phyloP scores from a whole-genome alignment of 305 asterid species.

The Solanum hybrid region DNA sequence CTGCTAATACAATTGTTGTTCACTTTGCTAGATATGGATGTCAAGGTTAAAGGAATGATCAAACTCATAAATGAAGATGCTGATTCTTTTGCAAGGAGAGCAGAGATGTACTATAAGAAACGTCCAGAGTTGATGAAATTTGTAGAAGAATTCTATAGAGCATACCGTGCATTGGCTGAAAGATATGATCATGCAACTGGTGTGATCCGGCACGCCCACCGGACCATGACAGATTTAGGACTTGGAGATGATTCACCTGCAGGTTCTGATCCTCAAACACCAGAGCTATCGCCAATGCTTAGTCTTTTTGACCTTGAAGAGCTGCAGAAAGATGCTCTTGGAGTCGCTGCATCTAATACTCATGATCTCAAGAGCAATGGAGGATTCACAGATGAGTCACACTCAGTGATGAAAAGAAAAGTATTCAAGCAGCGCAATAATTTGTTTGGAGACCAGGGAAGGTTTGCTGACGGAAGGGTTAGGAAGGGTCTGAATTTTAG shows the following conservation, averaged over 20 bases:
- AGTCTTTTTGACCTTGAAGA: conserved; percentile 22
- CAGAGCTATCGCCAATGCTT: conserved; percentile 38
- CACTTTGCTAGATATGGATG: conserved; percentile 69
- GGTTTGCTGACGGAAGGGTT: conserved; percentile 41
- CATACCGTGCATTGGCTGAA: conserved; percentile 95
- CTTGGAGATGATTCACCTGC: conserved; percentile 62
- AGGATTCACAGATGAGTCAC: conserved; percentile 40
- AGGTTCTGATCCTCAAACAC: conserved; percentile 47
- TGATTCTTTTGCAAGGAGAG: conserved; percentile 95
- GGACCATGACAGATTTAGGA: conserved; percentile 62
- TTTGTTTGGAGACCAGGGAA: conserved; percentile 18
- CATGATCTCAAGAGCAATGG: conserved; percentile 43
- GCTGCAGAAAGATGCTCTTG: conserved; percentile 16
- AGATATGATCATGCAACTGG: conserved; percentile 98
- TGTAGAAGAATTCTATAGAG: conserved; percentile 90
- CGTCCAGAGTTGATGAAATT: conserved; percentile 97
- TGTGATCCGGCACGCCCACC: conserved; percentile 93
- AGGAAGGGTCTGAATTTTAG: conserved; percentile 73
- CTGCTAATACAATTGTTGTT: conserved; percentile 8
- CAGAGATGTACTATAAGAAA: conserved; percentile 97
- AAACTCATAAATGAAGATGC: conserved; percentile 96
- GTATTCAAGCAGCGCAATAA: conserved; percentile 29
- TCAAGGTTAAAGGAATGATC: conserved; percentile 86
- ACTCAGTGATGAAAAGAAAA: conserved; percentile 28
- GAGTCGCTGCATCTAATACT: conserved; percentile 5